These are phyloP conservation scores for Wickerhamiella nectarea DNA, from an alignment of 805 yeast genomes.

Conservation along the genomic window DNA sequence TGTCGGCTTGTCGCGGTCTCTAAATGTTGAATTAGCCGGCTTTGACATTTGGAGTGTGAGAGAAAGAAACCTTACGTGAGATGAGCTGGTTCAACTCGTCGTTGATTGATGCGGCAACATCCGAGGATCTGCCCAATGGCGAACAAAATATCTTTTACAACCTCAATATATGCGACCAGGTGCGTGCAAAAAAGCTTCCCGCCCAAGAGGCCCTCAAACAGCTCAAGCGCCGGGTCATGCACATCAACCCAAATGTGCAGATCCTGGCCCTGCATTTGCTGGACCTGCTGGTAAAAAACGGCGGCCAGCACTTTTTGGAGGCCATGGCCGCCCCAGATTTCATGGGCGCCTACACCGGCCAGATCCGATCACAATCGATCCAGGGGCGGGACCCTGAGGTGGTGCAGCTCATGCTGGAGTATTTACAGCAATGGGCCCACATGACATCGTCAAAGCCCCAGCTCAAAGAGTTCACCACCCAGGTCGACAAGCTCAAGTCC, in stretches of 20 bases:
- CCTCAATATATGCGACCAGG: constrained; percentile 74
- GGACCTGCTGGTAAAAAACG: constrained; percentile 83
- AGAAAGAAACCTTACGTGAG: neutral
- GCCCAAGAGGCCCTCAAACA: constrained; percentile 75
- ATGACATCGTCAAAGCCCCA: constrained; percentile 59
- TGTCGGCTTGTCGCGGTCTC: constrained; percentile 86
- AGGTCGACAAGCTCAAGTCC: constrained; percentile 43
- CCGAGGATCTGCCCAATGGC: constrained; percentile 84
- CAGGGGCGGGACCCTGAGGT: constrained; percentile 37
- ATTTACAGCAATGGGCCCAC: constrained; percentile 65
- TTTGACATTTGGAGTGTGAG: constrained; percentile 12
- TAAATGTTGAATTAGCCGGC: constrained; percentile 77
- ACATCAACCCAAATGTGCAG: constrained; percentile 68
- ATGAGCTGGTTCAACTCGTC: constrained; percentile 29
- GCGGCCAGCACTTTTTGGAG: constrained; percentile 70
- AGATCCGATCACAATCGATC: constrained; percentile 35
- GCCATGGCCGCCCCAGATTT: constrained; percentile 79
- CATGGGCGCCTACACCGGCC: constrained; percentile 61
- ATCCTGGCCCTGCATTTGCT: constrained; percentile 59
- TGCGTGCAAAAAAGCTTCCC: constrained; percentile 65
- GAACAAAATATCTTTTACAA: constrained; percentile 61
- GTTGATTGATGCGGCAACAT: constrained; percentile 63
- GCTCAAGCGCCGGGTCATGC: constrained; percentile 60
- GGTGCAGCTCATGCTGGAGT: constrained; percentile 42
- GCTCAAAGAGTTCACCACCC: constrained; percentile 46